Percentiles rank a stretch among this genome's conserved stretches.
phyloP scores from a whole-genome alignment of 306 rosid genomes.

The Inga leiocalycina region DNA sequence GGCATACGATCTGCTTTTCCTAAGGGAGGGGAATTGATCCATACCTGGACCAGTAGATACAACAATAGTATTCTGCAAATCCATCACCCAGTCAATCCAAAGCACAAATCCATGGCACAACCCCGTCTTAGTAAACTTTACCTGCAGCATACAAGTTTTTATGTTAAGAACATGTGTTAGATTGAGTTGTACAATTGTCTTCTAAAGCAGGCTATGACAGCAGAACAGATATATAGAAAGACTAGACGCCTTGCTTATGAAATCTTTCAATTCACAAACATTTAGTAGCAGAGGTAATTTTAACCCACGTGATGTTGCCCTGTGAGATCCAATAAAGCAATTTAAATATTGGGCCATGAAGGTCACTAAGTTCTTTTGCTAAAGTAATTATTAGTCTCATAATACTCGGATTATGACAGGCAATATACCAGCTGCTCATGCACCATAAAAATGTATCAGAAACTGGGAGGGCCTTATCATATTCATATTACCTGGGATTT shows the following conservation, averaged over 20 bases:
- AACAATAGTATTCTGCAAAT: slow-evolving; percentile 60
- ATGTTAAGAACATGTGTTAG: slow-evolving; percentile 17
- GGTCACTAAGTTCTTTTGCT: not conserved
- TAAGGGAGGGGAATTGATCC: not conserved
- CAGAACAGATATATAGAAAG: not conserved
- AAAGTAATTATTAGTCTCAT: not conserved
- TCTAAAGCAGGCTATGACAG: not conserved
- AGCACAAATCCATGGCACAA: slow-evolving; percentile 82
- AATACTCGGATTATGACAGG: slow-evolving; percentile 9
- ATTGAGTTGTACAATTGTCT: not conserved
- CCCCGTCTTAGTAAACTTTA: slow-evolving; percentile 63
- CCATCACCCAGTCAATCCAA: slow-evolving; percentile 96
- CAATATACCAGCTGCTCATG: slow-evolving; percentile 25
- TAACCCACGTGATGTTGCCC: not conserved
- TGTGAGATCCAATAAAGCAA: slow-evolving; percentile 12
- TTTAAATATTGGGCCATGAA: slow-evolving; percentile 5
- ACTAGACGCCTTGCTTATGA: not conserved
- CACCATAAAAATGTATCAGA: slow-evolving; percentile 16
- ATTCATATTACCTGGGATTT: slow-evolving; percentile 61
- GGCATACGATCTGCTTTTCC: slow-evolving; percentile 14
- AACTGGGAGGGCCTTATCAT: slow-evolving; percentile 12
- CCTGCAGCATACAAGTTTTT: slow-evolving; percentile 47
- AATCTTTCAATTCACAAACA: not conserved
- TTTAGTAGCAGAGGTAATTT: not conserved
- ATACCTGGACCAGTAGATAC: slow-evolving; percentile 89